Conservation (phyloP, 306 rosid species). For the Vigna trinervia region DNA sequence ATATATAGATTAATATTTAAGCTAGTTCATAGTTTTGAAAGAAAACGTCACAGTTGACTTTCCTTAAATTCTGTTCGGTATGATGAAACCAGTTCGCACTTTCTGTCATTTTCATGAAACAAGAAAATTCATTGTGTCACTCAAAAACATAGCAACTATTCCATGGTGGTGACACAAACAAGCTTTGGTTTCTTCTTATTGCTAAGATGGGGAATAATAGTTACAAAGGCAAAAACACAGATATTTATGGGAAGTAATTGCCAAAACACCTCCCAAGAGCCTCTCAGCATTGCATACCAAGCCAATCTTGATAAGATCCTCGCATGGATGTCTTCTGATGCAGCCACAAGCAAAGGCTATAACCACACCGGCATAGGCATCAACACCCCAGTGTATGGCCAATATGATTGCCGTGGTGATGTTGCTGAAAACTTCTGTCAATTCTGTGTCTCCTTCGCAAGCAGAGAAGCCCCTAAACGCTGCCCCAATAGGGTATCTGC, state of each 20-base stretch:
- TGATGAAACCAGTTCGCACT: too few species aligned
- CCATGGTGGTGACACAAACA: not conserved
- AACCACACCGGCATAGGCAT: not conserved
- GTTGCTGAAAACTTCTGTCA: constrained; percentile 4
- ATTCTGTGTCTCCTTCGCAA: constrained; percentile 7
- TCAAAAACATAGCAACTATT: not conserved
- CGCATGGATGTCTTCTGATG: not conserved
- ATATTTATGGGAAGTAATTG: not conserved
- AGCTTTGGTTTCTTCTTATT: not conserved
- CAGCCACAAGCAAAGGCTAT: not conserved
- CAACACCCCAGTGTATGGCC: not conserved
- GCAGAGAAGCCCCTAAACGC: not conserved
- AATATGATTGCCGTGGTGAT: not conserved
- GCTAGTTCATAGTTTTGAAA: too few species aligned
- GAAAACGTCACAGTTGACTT: too few species aligned
- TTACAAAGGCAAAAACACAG: not conserved
- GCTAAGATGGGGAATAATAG: not conserved
- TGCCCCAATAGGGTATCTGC: constrained; percentile 1
- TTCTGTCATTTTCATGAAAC: too few species aligned
- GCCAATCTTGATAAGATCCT: constrained; percentile 3
- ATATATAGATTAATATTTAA: too few species aligned
- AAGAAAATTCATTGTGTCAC: too few species aligned
- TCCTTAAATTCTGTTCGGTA: too few species aligned
- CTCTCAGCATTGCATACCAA: not conserved
- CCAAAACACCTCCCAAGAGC: not conserved